Evolutionary conservation across 2,329 filamentous ascomycete species (phyloP).

Genomic region (Trichoderma oligosporum): DNA sequence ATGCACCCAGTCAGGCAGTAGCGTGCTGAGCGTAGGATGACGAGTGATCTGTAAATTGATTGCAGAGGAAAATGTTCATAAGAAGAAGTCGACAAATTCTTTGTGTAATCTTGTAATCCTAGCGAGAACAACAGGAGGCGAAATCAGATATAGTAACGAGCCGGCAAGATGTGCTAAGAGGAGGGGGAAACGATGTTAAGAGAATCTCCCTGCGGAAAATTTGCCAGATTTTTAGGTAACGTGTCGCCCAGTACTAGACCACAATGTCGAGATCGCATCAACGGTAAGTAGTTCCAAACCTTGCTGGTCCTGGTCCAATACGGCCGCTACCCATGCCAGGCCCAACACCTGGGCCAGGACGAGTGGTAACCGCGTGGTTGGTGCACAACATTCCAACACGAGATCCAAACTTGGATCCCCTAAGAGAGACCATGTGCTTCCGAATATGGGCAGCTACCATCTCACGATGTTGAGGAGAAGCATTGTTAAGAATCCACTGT

Average conservation of each 20-base stretch:
- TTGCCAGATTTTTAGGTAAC: constrained; percentile 13
- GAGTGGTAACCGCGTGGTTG: constrained; percentile 84
- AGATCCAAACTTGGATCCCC: constrained; percentile 96
- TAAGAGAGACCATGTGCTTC: constrained; percentile 98
- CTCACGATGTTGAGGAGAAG: constrained; percentile 82
- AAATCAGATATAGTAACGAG: constrained; percentile 28
- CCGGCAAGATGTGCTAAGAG: constrained; percentile 23
- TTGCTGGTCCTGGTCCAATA: constrained; percentile 52
- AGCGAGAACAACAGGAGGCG: constrained; percentile 32
- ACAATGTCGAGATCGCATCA: constrained; percentile 30
- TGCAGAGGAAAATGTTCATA: constrained; percentile 49
- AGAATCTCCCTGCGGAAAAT: background rate
- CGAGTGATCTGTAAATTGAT: constrained; percentile 52
- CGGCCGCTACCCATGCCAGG: constrained; percentile 55
- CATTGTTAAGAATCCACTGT: constrained; percentile 92
- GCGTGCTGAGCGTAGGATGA: constrained; percentile 55
- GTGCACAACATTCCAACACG: constrained; percentile 98
- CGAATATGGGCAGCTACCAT: constrained; percentile 90
- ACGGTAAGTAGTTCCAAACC: constrained; percentile 58
- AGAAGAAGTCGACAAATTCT: constrained; percentile 45
- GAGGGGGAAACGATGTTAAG: constrained; percentile 3
- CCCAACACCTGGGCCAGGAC: constrained; percentile 78
- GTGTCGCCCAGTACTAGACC: constrained; percentile 20
- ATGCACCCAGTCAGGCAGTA: constrained; percentile 50
- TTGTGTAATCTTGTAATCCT: constrained; percentile 37